These are phyloP conservation scores for Epichloe sp. DNA, from an alignment of 2,329 filamentous ascomycete genomes.

Conservation along the genomic window DNA sequence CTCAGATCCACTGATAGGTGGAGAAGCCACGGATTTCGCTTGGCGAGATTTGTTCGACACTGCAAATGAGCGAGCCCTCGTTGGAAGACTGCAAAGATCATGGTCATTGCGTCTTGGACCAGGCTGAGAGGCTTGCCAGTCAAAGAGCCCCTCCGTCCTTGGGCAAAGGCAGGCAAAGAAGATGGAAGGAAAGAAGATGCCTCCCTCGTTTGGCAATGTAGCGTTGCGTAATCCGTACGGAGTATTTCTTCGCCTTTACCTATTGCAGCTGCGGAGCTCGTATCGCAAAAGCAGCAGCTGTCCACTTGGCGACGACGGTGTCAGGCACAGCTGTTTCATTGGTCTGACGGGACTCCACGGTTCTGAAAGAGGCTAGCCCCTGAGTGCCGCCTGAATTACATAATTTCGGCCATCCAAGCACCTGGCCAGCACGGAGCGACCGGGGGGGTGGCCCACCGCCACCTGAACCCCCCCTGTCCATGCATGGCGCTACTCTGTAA, in stretches of 20 bases:
- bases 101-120: no score
- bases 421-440: neutral
- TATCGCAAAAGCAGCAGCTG: neutral
- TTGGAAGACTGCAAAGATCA: no score
- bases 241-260: neutral
- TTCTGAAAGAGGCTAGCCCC: neutral
- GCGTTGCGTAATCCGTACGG: no score
- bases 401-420: neutral
- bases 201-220: no score
- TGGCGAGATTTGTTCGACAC: neutral
- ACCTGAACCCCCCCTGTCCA: conserved; percentile 5
- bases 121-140: no score
- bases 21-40: neutral
- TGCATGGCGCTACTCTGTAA: conserved; percentile 5
- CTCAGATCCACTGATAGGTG: neutral
- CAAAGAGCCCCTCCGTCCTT: no score
- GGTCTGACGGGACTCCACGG: neutral
- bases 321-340: neutral
- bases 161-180: no score
- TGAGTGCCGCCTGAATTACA: neutral
- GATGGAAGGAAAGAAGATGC: no score
- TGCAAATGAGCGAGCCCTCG: no score
- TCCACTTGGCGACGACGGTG: neutral
- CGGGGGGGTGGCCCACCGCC: no score
- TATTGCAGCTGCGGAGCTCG: neutral